phyloP scores from a whole-genome alignment of 257 asterid species.

The Solanum tarijense region DNA sequence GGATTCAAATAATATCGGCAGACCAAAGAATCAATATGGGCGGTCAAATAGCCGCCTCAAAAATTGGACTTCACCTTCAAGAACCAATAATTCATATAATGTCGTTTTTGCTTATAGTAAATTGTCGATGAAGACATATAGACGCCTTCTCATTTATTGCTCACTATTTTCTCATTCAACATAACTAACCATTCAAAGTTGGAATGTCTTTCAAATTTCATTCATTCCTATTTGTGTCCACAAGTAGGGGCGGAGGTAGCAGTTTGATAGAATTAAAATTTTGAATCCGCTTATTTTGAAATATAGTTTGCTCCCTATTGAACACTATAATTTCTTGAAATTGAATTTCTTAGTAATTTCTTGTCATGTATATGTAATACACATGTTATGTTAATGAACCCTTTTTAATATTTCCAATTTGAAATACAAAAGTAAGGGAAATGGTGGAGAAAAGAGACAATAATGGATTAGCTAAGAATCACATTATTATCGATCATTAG shows the following conservation, averaged over 20 bases:
- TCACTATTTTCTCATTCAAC: background rate
- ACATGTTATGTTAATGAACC: background rate
- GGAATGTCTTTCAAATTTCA: background rate
- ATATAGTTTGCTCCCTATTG: background rate
- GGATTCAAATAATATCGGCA: background rate
- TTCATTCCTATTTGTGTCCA: background rate
- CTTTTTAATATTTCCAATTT: background rate
- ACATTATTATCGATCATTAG: background rate
- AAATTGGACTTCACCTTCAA: background rate
- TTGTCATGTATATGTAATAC: background rate
- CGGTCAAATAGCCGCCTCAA: background rate
- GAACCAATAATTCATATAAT: background rate
- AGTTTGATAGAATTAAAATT: background rate
- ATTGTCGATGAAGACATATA: background rate
- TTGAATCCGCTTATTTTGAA: background rate
- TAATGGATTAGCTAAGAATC: background rate
- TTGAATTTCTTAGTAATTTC: background rate
- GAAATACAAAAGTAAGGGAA: background rate
- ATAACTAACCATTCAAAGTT: background rate
- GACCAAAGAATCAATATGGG: background rate
- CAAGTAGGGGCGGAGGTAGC: background rate
- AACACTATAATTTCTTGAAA: background rate
- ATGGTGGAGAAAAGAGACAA: background rate
- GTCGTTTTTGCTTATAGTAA: background rate
- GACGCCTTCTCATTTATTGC: background rate